A percentile compares a stretch with the other conserved stretches of the same genome.
Conservation (phyloP, 2,329 filamentous ascomycete species). For the Sporothrix dimorphospora region DNA sequence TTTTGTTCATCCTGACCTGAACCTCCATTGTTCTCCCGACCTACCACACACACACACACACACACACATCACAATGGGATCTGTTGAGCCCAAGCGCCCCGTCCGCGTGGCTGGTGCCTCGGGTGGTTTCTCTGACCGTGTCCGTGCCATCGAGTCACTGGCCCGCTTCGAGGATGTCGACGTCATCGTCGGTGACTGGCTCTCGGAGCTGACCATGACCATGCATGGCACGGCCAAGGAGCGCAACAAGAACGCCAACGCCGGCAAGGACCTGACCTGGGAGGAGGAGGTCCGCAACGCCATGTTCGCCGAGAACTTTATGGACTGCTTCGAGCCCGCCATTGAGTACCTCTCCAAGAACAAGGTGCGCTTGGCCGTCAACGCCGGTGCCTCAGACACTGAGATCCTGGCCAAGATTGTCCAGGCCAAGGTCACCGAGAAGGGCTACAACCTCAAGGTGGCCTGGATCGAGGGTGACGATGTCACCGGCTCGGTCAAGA, state of each 20-base stretch:
- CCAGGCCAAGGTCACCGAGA: slow-evolving; percentile 32
- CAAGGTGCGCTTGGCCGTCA: slow-evolving; percentile 41
- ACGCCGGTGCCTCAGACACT: slow-evolving; percentile 42
- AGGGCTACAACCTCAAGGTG: slow-evolving; percentile 39
- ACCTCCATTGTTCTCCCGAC: not conserved
- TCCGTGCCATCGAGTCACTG: slow-evolving; percentile 47
- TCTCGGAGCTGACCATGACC: slow-evolving; percentile 42
- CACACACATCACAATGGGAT: slow-evolving; percentile 23
- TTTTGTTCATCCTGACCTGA: not conserved
- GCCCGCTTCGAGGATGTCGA: slow-evolving; percentile 44
- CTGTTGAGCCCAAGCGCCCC: slow-evolving; percentile 39
- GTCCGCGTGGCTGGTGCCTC: slow-evolving; percentile 49
- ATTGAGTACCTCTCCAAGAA: slow-evolving; percentile 37
- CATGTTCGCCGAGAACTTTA: slow-evolving; percentile 40
- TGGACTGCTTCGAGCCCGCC: slow-evolving; percentile 41
- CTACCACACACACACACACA: not conserved
- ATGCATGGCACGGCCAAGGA: slow-evolving; percentile 39
- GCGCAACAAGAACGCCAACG: slow-evolving; percentile 33
- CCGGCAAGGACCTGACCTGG: slow-evolving; percentile 32
- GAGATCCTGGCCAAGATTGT: slow-evolving; percentile 33
- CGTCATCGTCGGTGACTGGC: slow-evolving; percentile 41
- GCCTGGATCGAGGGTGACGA: slow-evolving; percentile 43
- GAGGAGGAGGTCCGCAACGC: slow-evolving; percentile 33
- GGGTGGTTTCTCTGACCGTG: slow-evolving; percentile 49
- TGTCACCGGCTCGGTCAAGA: slow-evolving; percentile 35